phyloP scores from a whole-genome alignment of 2,329 filamentous ascomycete genomes.

The Fusarium sp. region DNA sequence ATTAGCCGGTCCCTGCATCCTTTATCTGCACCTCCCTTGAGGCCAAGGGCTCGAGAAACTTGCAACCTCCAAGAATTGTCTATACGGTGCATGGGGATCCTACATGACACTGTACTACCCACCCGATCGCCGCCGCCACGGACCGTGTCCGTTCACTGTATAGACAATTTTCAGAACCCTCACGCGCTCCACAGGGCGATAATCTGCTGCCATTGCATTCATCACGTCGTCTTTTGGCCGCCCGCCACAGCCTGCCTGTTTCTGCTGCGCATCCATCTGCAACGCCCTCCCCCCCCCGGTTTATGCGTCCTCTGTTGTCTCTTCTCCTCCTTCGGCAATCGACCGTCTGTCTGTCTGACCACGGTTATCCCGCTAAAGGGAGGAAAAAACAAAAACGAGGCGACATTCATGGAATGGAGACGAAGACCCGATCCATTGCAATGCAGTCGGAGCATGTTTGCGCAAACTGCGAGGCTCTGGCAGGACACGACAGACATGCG shows the following conservation, averaged over 20 bases:
- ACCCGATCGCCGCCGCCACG: background rate
- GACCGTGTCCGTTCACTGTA: constrained; percentile 38
- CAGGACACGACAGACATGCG: background rate
- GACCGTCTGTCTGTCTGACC: constrained; percentile 10
- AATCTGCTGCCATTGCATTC: constrained; percentile 41
- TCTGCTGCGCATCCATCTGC: constrained; percentile 28
- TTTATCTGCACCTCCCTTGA: constrained; percentile 40
- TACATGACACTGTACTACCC: constrained; percentile 28
- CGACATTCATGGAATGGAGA: background rate
- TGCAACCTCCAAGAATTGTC: constrained; percentile 43
- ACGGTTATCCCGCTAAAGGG: background rate
- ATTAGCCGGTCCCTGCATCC: constrained; percentile 41
- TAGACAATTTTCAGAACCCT: constrained; percentile 41
- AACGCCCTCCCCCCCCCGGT: background rate
- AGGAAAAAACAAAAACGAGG: constrained; percentile 5
- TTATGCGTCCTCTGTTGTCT: constrained; percentile 17
- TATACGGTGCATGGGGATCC: constrained; percentile 42
- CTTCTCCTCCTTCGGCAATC: constrained; percentile 13
- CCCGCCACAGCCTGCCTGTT: constrained; percentile 32
- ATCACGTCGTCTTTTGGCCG: constrained; percentile 34
- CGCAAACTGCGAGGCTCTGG: constrained; percentile 2
- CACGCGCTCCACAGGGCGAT: constrained; percentile 39
- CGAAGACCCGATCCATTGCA: background rate
- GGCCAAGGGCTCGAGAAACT: constrained; percentile 25
- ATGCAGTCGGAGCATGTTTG: background rate